Evolutionary conservation across 495 filamentous ascomycete genomes (phyloP), one percentile per base, ranked within the genome.

Genomic region (Xylaria longipes): DNA sequence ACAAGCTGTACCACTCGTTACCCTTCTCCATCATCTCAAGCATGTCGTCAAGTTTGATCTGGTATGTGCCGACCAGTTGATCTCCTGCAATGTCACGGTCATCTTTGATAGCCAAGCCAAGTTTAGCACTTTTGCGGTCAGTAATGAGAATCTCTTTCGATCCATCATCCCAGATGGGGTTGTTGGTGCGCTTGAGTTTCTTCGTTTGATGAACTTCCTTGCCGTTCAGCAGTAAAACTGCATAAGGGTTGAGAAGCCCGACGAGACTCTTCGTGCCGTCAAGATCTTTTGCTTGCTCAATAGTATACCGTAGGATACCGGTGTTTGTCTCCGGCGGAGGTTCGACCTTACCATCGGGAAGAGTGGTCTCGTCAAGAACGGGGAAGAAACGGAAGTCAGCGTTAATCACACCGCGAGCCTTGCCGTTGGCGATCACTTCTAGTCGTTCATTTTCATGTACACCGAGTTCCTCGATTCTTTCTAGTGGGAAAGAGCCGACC

Each of bases 361-460:
- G 83, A 75, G 89, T 91, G 37, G 81, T 81, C 22, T 90, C 89
- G 77, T 93, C 91, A 35, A 97, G 81, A 27, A 98, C 92, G 2
- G 97, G 95, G 90, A 98, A 99, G 87, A 97, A 99, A 27, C 93
- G 92, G 70, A 98, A 84, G 77, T 98, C 97, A 57, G 88, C 88
- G 72, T 91, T 88, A 35, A 98, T 72, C 11, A 92, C 84, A 77
- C 96, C 96, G 56, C 94, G 90, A 52, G 91, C 82, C 76, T 96
- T 93, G 61, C 94, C 95, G 74, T 93, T 93, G n/a, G 88, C 86
- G 78, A 91, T 88, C 50, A 99, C 89, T 74, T 97, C 95, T 15
- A 98, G 84, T 39, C 91, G 89, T 66, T 95, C 82, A 76, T 96
- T 95, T 77, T 97, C 94, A 72, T 94, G 89, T 69, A 93, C 93